These are phyloP conservation scores for Talaromyces funiculosus DNA, from an alignment of 2,329 filamentous ascomycete species.

Conservation along the genomic window DNA sequence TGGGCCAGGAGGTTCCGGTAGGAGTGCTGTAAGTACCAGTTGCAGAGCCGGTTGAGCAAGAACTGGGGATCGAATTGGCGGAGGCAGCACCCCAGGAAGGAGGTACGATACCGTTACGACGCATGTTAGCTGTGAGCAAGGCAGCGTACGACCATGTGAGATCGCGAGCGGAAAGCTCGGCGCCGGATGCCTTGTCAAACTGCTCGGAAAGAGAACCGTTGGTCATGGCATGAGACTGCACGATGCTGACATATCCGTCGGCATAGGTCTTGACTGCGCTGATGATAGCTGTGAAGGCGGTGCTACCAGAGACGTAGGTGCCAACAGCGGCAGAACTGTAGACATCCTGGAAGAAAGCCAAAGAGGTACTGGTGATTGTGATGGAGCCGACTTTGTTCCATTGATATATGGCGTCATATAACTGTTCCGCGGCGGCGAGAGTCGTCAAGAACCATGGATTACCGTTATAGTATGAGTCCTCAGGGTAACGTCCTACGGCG, in stretches of 20 bases:
- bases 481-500: slow-evolving; percentile 58
- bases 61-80: slow-evolving; percentile 14
- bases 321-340: slow-evolving; percentile 54
- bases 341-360: slow-evolving; percentile 67
- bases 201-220: slow-evolving; percentile 35
- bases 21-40: slow-evolving; percentile 22
- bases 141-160: slow-evolving; percentile 45
- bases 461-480: slow-evolving; percentile 69
- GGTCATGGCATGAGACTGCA: slow-evolving; percentile 18
- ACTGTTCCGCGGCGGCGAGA: slow-evolving; percentile 70
- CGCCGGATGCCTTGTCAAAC: slow-evolving; percentile 31
- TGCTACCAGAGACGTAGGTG: slow-evolving; percentile 57
- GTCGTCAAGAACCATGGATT: slow-evolving; percentile 75
- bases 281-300: slow-evolving; percentile 51
- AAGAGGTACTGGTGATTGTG: slow-evolving; percentile 57
- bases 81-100: slow-evolving; percentile 13
- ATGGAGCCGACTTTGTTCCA: slow-evolving; percentile 62
- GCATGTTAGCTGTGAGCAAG: slow-evolving; percentile 33
- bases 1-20: slow-evolving; percentile 21
- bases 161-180: slow-evolving; percentile 34
- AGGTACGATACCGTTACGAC: slow-evolving; percentile 18
- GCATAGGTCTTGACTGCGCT: slow-evolving; percentile 59
- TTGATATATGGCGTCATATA: slow-evolving; percentile 69
- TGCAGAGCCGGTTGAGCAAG: slow-evolving; percentile 21
- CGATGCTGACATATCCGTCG: slow-evolving; percentile 49